These are phyloP conservation scores for Thraustochytrium sp. DNA, from an alignment of 352 stramenopile species.

Conservation along the genomic window DNA sequence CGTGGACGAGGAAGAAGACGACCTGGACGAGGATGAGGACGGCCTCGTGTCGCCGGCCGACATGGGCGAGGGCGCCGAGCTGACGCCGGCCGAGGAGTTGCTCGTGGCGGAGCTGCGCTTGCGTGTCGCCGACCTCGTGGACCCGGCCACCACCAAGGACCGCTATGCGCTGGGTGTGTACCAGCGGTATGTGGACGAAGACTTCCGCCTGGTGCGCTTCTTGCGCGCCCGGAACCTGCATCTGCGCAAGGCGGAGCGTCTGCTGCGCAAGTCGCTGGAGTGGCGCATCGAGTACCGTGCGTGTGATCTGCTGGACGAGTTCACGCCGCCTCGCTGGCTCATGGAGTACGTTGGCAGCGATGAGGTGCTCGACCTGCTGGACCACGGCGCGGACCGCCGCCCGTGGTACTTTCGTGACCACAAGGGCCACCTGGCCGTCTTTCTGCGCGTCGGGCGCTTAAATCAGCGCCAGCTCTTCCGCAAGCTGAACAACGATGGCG, in stretches of 20 bases:
- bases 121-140: not conserved
- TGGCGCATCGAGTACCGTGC: slow-evolving; percentile 33
- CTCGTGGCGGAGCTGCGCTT: not conserved
- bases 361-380: not conserved
- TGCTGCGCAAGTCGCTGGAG: not conserved
- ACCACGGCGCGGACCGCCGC: not conserved
- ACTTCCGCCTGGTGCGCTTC: slow-evolving; percentile 19
- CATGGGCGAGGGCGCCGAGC: slow-evolving; percentile 15
- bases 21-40: not conserved
- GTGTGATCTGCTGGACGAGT: not conserved
- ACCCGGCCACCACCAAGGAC: not conserved
- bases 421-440: not conserved
- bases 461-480: not conserved
- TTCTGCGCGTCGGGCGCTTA: not conserved
- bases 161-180: not conserved
- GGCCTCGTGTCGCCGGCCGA: not conserved
- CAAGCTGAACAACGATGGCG: slow-evolving; percentile 23
- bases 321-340: not conserved
- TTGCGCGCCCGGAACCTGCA: slow-evolving; percentile 16
- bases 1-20: not conserved
- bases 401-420: slow-evolving; percentile 36
- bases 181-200: not conserved
- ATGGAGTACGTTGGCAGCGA: slow-evolving; percentile 9
- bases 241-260: not conserved
- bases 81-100: not conserved